These are phyloP conservation scores for Pelargonium hybrid DNA, from an alignment of 441 rosid species.

Conservation along the genomic window DNA sequence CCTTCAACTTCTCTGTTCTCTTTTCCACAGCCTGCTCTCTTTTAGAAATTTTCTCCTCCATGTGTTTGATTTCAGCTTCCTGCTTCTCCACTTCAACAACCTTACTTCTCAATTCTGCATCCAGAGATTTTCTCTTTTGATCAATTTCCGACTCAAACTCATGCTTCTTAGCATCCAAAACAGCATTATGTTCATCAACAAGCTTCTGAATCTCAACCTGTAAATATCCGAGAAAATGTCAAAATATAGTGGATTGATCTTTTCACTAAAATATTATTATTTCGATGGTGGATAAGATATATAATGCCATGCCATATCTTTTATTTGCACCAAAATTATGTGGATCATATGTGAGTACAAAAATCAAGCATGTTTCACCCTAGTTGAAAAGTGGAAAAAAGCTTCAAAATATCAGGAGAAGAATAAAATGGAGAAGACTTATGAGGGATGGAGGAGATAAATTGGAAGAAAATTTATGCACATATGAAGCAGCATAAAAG, in stretches of 20 bases:
- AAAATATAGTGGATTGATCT: slow-evolving; percentile 12
- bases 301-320: neutral
- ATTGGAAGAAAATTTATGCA: neutral
- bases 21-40: slow-evolving; percentile 66
- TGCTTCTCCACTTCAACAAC: slow-evolving; percentile 58
- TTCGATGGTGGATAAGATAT: neutral
- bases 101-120: slow-evolving; percentile 60
- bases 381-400: neutral
- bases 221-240: slow-evolving; percentile 15
- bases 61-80: slow-evolving; percentile 72
- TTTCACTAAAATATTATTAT: neutral
- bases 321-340: neutral
- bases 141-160: slow-evolving; percentile 77
- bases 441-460: neutral
- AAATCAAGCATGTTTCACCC: neutral
- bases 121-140: slow-evolving; percentile 55
- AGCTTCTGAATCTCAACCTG: slow-evolving; percentile 74
- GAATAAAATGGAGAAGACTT: neutral
- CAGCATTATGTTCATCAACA: slow-evolving; percentile 58
- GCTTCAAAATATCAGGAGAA: neutral
- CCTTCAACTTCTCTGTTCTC: slow-evolving; percentile 60
- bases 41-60: slow-evolving; percentile 67
- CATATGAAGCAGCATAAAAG: neutral
- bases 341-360: neutral
- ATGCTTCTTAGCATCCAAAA: slow-evolving; percentile 50